These are phyloP conservation scores for Deinandra increscens DNA, from an alignment of 129 eudicot species.

Conservation along the genomic window DNA sequence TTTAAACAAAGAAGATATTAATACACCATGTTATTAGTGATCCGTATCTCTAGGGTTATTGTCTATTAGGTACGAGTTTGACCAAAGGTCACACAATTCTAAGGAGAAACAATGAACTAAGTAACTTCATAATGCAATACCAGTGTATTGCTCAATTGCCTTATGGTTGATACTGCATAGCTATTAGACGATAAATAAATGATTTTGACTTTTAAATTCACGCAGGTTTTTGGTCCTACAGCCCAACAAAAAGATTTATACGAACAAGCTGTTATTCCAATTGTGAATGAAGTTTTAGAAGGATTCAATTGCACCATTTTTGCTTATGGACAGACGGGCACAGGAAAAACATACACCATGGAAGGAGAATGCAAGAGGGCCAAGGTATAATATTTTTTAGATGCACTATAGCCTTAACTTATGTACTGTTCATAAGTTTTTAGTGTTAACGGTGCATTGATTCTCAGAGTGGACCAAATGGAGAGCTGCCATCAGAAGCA, in stretches of 20 bases:
- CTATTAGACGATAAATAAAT: neutral
- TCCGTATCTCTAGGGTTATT: neutral
- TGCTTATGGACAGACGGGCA: conserved; percentile 98
- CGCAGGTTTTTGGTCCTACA: conserved; percentile 90
- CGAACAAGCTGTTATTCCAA: conserved; percentile 91
- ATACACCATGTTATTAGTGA: no score
- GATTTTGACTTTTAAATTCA: neutral
- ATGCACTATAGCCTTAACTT: neutral
- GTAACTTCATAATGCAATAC: neutral
- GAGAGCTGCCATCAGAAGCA: conserved; percentile 83
- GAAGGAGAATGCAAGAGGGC: conserved; percentile 94
- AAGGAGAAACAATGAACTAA: neutral
- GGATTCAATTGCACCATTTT: conserved; percentile 96
- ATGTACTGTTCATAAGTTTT: neutral
- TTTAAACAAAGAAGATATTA: no score
- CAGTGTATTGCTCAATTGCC: neutral
- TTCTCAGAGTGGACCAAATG: conserved; percentile 77
- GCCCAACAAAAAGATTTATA: conserved; percentile 82
- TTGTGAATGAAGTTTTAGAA: conserved; percentile 91
- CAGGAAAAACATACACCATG: conserved; percentile 97
- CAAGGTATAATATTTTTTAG: conserved; percentile 51
- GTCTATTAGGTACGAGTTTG: neutral
- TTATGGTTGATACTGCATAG: conserved; percentile 2
- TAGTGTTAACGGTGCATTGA: neutral
- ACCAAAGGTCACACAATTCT: neutral